phyloP scores from a whole-genome alignment of 441 rosid species.

The Aleurites moluccanus region DNA sequence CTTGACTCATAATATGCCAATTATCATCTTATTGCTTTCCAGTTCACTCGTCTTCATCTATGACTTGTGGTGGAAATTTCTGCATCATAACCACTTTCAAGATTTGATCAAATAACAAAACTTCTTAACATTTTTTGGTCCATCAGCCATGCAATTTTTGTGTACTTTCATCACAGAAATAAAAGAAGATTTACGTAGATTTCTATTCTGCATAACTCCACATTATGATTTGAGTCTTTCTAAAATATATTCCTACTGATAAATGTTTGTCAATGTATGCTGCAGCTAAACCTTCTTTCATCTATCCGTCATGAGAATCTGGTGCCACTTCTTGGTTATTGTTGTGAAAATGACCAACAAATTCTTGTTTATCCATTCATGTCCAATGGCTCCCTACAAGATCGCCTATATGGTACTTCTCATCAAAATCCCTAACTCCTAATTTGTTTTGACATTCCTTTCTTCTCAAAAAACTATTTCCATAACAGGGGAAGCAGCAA shows the following conservation, averaged over 20 bases:
- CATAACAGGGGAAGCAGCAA: constrained; percentile 63
- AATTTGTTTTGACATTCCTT: constrained; percentile 3
- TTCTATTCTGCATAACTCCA: not conserved
- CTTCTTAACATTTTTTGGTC: not conserved
- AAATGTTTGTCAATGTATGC: constrained; percentile 16
- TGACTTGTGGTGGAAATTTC: not conserved
- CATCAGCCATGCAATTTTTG: not conserved
- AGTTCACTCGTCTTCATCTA: not conserved
- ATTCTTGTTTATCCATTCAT: constrained; percentile 74
- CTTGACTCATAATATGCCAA: not conserved
- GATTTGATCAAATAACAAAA: constrained; percentile 10
- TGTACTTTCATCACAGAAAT: not conserved
- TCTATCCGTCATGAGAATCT: constrained; percentile 63
- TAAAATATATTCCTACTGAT: constrained; percentile 14
- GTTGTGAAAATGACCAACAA: constrained; percentile 70
- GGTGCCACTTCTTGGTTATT: constrained; percentile 75
- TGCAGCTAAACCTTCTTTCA: constrained; percentile 69
- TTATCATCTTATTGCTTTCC: not conserved
- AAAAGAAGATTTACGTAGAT: not conserved
- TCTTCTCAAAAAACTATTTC: constrained; percentile 18
- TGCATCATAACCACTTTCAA: not conserved
- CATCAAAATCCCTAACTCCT: constrained; percentile 1
- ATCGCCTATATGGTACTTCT: constrained; percentile 66
- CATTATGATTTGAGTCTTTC: not conserved
- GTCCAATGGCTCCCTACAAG: constrained; percentile 84